Base-by-base conservation (phyloP, 352 stramenopile species). In the Phytopythium vexans region DNA sequence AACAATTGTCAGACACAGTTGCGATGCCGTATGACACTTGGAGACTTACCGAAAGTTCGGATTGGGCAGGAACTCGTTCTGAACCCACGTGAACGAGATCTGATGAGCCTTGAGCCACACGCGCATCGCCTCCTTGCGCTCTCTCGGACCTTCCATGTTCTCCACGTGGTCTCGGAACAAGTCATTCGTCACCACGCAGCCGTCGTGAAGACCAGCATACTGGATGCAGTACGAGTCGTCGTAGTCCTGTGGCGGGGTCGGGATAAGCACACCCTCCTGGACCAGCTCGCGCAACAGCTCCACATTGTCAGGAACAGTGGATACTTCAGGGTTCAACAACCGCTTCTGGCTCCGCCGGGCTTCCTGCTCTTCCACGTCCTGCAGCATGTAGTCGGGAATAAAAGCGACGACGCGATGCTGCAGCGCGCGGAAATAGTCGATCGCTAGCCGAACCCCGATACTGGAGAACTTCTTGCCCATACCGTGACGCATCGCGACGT, bases 201-300 rank as follows among this genome's bases (percentile, higher is more conserved):
- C 82, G 43, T 87, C 62, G 42, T 95, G 72, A 34, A 76, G 64
- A 9, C 75, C 75, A 36, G 84, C 83, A 56, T 96, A 96, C 47
- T 90, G 81, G 62, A 96, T 96, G 72, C 86, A 94, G 67, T 96
- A 96, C 40, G 83, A 86, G 57, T 96, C 87, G 60, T 96, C 87
- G 58, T 94, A 96, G 58, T 96, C 87, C 43, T 94, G 84, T 10
- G 86, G 65, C 4, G 87, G 87, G 8, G 87, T 96, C 3, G 82
- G 74, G 42, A 96, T 70, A 15, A 96, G 39, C 6, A 90, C 54
- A 1, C 87, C 86, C 45, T 88, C 67, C 9, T 87, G 70, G 16
- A 92, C 66, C 60, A 96, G 73, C 6, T 52, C 38, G 53, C 88
- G 68, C 36, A 96, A 65, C 36, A 96, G 59, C 32, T 56, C 59